These are phyloP conservation scores for Metschnikowia santaceciliae DNA, from an alignment of 805 yeast genomes.

Conservation along the genomic window DNA sequence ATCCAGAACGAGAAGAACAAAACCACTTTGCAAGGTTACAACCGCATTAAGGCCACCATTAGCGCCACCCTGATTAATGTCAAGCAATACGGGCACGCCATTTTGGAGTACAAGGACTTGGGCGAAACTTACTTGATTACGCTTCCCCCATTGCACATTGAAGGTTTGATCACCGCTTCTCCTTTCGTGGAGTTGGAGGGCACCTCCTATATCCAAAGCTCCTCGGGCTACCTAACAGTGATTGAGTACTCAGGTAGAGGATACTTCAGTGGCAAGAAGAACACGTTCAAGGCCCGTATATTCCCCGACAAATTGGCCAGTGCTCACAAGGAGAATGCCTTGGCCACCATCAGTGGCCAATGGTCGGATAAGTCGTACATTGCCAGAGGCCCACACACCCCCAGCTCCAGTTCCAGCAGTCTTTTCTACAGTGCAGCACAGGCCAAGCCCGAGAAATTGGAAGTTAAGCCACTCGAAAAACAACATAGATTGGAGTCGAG, in stretches of 20 bases:
- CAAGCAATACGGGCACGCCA: slow-evolving; percentile 89
- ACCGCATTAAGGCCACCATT: slow-evolving; percentile 81
- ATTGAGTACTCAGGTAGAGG: slow-evolving; percentile 91
- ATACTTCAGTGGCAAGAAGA: slow-evolving; percentile 92
- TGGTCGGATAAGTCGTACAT: slow-evolving; percentile 82
- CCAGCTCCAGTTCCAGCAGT: slow-evolving; percentile 41
- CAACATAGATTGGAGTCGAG: slow-evolving; percentile 83
- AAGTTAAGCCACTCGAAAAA: slow-evolving; percentile 75
- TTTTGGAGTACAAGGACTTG: slow-evolving; percentile 58
- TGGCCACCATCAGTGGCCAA: slow-evolving; percentile 82
- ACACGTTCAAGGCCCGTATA: slow-evolving; percentile 83
- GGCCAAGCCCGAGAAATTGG: slow-evolving; percentile 49
- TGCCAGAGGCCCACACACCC: slow-evolving; percentile 49
- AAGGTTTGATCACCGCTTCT: slow-evolving; percentile 84
- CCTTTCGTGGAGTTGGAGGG: slow-evolving; percentile 96
- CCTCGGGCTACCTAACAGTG: slow-evolving; percentile 68
- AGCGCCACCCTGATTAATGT: slow-evolving; percentile 76
- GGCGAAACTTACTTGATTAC: slow-evolving; percentile 73
- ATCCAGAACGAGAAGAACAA: slow-evolving; percentile 69
- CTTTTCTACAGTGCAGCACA: slow-evolving; percentile 62
- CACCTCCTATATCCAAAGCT: slow-evolving; percentile 75
- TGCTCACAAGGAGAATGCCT: slow-evolving; percentile 54
- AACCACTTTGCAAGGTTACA: slow-evolving; percentile 79
- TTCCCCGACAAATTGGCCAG: slow-evolving; percentile 50
- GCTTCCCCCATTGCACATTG: slow-evolving; percentile 93